These are phyloP conservation scores for Lepidium didymum DNA, from an alignment of 345 rosid species.

Conservation along the genomic window DNA sequence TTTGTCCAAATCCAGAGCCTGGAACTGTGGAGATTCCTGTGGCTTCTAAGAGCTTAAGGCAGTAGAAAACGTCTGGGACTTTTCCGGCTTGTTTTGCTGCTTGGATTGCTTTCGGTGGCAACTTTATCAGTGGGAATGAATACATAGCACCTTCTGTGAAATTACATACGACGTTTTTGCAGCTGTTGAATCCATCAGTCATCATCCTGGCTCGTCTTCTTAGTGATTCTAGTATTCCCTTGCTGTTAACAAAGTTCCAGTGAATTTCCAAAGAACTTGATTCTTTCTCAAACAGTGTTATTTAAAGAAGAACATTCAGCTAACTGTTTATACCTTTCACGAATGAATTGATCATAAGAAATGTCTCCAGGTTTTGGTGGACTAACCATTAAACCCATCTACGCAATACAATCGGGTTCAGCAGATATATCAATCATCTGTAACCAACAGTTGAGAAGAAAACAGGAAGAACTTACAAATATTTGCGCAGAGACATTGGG, in stretches of 20 bases:
- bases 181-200: constrained; percentile 99
- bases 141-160: constrained; percentile 99
- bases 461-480: constrained; percentile 54
- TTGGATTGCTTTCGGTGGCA: constrained; percentile 80
- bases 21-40: constrained; percentile 99
- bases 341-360: constrained; percentile 65
- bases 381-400: constrained; percentile 98
- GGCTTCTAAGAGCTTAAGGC: constrained; percentile 91
- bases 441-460: background rate
- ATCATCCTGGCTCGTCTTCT: constrained; percentile 85
- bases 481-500: constrained; percentile 98
- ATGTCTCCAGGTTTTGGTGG: constrained; percentile 94
- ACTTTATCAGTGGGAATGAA: constrained; percentile 82
- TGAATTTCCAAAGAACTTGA: constrained; percentile 1
- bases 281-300: background rate
- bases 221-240: constrained; percentile 83
- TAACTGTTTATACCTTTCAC: constrained; percentile 67
- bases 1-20: constrained; percentile 98
- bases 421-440: background rate
- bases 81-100: constrained; percentile 76
- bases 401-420: background rate
- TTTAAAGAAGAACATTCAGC: background rate
- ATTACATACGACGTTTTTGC: constrained; percentile 90
- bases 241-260: constrained; percentile 36
- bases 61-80: constrained; percentile 92